A percentile compares a stretch with the other conserved stretches of the same genome.
Evolutionary conservation across 1,284 basidiomycete species (phyloP).

Genomic region (Fistulina hepatica): DNA sequence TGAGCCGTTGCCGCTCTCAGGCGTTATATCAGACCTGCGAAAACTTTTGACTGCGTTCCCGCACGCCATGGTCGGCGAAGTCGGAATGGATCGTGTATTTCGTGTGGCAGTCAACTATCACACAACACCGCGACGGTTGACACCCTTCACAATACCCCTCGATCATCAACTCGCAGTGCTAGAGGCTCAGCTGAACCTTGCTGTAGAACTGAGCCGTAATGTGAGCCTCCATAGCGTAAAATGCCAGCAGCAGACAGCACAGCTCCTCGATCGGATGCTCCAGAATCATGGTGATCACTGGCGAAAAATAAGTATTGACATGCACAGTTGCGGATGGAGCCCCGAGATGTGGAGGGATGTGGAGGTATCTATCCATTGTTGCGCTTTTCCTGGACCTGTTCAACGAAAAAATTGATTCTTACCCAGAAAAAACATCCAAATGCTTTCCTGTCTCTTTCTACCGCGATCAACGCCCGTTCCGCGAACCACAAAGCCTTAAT

Average conservation of each 20-base stretch:
- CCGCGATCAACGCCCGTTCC: constrained; percentile 62
- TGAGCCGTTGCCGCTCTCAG: constrained; percentile 43
- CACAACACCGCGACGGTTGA: constrained; percentile 37
- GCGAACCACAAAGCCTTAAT: constrained; percentile 33
- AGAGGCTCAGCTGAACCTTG: constrained; percentile 69
- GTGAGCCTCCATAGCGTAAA: constrained; percentile 76
- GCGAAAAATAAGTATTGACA: constrained; percentile 54
- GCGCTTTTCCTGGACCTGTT: too few relatives aligned
- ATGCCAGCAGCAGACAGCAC: constrained; percentile 49
- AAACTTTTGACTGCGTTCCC: constrained; percentile 47
- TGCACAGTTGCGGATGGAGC: constrained; percentile 73
- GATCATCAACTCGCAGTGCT: constrained; percentile 63
- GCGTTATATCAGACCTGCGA: constrained; percentile 44
- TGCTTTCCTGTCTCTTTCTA: constrained; percentile 69
- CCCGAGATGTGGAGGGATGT: constrained; percentile 53
- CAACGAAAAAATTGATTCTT: too few relatives aligned
- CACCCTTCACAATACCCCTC: constrained; percentile 60
- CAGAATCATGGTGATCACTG: constrained; percentile 40
- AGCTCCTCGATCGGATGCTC: constrained; percentile 46
- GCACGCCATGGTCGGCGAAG: constrained; percentile 70
- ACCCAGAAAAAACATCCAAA: constrained; percentile 63
- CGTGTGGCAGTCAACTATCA: constrained; percentile 50
- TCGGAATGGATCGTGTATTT: constrained; percentile 68
- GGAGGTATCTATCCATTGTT: constrained; percentile 37
- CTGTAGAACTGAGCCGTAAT: constrained; percentile 57